Base-by-base conservation (phyloP, 1,139 yeast genomes). In the Protomyces inundatus region DNA sequence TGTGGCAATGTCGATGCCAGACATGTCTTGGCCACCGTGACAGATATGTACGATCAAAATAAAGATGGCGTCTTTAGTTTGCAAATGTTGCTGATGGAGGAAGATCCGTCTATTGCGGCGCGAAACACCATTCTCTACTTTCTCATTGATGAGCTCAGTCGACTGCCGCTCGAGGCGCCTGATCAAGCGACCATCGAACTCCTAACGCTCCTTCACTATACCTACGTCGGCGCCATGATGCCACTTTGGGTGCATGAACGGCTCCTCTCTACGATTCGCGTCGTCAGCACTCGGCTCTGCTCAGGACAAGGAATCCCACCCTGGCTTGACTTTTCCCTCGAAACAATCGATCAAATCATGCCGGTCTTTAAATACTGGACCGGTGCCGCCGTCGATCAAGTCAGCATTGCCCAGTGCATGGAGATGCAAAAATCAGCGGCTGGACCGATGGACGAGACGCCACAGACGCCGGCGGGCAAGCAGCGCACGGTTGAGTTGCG, bases 301-400 rank as follows among this genome's bases (percentile, higher is more conserved):
- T 58, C 62, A 16, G 62, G 62, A 6, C 56, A 51, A 16, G 62
- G 62, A 6, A 55, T 58, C 6, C 62, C 62, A 32, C 6, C 52
- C 14, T 58, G 62, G 62, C 35, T 58, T 10, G 45, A 32, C 3
- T 40, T 58, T 16, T 58, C 62, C 23, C 56, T 58, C 10, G 52
- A 40, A 10, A 39, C 62, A 6, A 58, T 58, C n/a, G 62, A 58
- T 30, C 42, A 58, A 39, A 58, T 58, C 35, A 52, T 58, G 39
- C 62, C 62, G 9, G 56, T 58, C 42, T 58, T 52, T 56, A 58
- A 58, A 34, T 52, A 40, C 32, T 58, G 62, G 62, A 58, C 54
- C 33, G 51, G 62, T 9, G 55, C 56, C 16, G 62, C 62, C 7
- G 52, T 45, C 14, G 45, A 58, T 33, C 40, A 55, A 6, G 52